Percentiles rank a stretch among this genome's conserved stretches.
These are phyloP conservation scores for Rhododendron griersonianum DNA, from an alignment of 148 eudicot species.

Conservation along the genomic window DNA sequence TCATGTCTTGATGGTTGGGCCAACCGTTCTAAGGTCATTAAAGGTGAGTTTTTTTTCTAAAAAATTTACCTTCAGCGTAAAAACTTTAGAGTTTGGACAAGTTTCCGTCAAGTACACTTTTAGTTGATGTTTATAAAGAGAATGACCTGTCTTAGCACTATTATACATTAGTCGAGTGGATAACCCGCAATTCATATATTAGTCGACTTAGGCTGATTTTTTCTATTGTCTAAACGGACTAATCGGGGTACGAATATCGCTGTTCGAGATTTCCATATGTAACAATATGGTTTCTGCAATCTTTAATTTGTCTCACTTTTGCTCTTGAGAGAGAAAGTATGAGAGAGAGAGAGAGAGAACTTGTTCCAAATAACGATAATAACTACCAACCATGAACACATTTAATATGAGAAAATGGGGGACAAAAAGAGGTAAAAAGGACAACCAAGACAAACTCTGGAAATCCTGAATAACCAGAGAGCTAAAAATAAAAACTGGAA, in stretches of 20 bases:
- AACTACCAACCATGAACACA: slow-evolving; percentile 14
- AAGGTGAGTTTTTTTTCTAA: too few species aligned
- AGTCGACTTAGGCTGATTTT: too few species aligned
- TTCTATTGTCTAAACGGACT: too few species aligned
- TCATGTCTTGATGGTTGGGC: too few species aligned
- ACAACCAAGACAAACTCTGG: background rate
- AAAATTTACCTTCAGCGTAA: too few species aligned
- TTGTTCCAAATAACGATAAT: slow-evolving; percentile 9
- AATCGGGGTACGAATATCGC: too few species aligned
- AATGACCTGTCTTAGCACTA: too few species aligned
- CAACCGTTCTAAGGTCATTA: background rate
- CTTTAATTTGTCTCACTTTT: background rate
- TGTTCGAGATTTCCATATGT: background rate
- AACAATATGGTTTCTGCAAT: background rate
- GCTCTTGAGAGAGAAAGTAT: background rate
- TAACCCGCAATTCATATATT: too few species aligned
- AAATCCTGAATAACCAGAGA: background rate
- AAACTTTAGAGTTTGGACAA: too few species aligned
- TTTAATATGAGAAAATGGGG: background rate
- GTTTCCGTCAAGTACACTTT: too few species aligned
- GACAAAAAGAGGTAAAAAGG: background rate
- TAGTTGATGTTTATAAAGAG: too few species aligned
- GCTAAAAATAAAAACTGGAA: background rate
- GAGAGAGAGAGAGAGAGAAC: background rate
- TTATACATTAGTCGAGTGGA: too few species aligned